Evolutionary conservation across 305 asterid species (phyloP).

Genomic region (Rubia occidens): DNA sequence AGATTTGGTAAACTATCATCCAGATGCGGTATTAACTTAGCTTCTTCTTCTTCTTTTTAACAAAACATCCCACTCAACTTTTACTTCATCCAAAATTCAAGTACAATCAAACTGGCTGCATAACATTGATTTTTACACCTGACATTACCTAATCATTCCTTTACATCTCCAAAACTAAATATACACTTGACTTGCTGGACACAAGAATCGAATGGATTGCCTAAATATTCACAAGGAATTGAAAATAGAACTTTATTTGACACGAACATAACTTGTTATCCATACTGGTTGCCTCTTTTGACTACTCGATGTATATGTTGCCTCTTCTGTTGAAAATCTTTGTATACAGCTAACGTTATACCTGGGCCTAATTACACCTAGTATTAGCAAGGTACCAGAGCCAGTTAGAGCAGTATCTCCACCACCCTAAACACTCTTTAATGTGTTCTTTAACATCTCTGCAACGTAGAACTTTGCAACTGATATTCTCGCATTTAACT

Average conservation of each 20-base stretch:
- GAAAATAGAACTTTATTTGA: slow-evolving; percentile 8
- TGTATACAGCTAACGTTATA: not conserved
- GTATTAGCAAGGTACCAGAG: not conserved
- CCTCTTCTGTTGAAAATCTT: not conserved
- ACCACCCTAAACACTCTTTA: not conserved
- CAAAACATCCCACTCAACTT: not conserved
- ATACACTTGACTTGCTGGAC: not conserved
- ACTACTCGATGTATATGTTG: not conserved
- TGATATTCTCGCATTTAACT: slow-evolving; percentile 26
- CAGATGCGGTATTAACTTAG: no score
- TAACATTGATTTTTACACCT: no score
- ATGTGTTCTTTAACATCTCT: slow-evolving; percentile 13
- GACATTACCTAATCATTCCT: not conserved
- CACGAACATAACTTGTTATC: not conserved
- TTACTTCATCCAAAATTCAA: not conserved
- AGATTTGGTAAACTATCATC: no score
- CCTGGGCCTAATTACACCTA: not conserved
- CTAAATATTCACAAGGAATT: slow-evolving; percentile 1
- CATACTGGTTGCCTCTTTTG: not conserved
- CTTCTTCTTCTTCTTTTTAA: no score
- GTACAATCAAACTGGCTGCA: not conserved
- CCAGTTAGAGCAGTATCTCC: not conserved
- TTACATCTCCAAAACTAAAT: not conserved
- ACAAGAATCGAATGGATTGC: not conserved
- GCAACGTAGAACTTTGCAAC: slow-evolving; percentile 51